Evolutionary conservation across 75 land plant genomes (phyloP).

Genomic region (Azolla pinnata): DNA sequence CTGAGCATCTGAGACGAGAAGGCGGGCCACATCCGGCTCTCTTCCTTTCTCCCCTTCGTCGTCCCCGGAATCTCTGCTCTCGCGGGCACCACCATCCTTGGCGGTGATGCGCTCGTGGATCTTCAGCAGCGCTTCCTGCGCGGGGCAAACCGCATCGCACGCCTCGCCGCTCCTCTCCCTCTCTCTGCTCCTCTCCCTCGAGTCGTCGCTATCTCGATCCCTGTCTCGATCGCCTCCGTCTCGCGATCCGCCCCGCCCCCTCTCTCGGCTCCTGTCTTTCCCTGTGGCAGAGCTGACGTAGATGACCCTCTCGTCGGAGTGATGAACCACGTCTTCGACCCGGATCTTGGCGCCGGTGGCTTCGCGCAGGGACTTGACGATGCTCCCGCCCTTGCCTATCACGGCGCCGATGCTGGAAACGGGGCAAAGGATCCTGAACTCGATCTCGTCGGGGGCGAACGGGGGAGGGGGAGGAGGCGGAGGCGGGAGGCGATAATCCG

Average conservation of each 20-base stretch:
- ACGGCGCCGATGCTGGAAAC: constrained; percentile 52
- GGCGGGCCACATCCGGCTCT: constrained; percentile 25
- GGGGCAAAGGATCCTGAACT: constrained; percentile 61
- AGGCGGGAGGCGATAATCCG: no score
- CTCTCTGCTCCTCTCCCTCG: constrained; percentile 11
- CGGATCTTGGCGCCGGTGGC: constrained; percentile 67
- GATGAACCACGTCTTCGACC: constrained; percentile 59
- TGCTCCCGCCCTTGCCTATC: constrained; percentile 65
- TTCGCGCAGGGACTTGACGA: constrained; percentile 40
- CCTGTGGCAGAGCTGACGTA: constrained; percentile 31
- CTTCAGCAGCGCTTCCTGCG: constrained; percentile 49
- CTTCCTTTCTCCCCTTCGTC: no score
- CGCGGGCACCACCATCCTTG: constrained; percentile 22
- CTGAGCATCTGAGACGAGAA: constrained; percentile 41
- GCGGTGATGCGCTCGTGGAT: constrained; percentile 47
- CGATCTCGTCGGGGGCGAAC: constrained; percentile 11
- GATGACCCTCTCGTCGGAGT: constrained; percentile 72
- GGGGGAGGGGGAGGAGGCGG: no score
- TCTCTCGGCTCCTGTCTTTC: constrained; percentile 11
- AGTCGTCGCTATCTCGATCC: no score
- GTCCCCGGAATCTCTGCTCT: constrained; percentile 19
- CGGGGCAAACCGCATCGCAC: constrained; percentile 16
- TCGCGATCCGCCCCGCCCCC: constrained; percentile 7
- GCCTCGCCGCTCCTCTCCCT: constrained; percentile 7
- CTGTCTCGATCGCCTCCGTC: no score